Evolutionary conservation across 73 alveolate genomes (phyloP), one percentile per base, ranked within the genome.

Genomic region (Durusdinium trenchii): DNA sequence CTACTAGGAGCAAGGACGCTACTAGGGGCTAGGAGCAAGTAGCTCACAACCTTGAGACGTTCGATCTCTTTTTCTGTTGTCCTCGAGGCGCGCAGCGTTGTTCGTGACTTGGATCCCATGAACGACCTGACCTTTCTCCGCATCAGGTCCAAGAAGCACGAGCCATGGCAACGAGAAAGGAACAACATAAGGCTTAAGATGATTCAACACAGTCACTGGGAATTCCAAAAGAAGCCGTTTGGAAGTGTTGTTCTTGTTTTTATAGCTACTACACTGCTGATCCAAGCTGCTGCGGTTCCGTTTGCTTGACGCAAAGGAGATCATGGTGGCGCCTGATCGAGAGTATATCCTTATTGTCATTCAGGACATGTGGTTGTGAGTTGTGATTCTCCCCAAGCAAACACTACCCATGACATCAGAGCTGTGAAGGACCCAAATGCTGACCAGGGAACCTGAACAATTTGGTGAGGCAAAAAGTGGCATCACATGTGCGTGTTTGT

Each of bases 261-360:
- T n/a, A 26, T 67, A 26, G 36, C 45, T 64, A 12, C 38, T 32
- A 18, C 38, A 10, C 79, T 4, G 38, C 9, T 26, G 32, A 57
- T 30, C 48, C 42, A 26, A 35, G 42, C 38, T 40, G 30, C 81
- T 35, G 43, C 43, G 48, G 18, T 23, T 6, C 26, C 43, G 43
- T 23, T 69, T 69, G 1, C 69, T 3, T 18, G 89, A 78, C 3
- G 0, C 94, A 23, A 43, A 87, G 95, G 99, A 99, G 99, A 99
- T 99, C 82, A 95, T 99, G 99, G 99, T 99, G 69, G 99, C 99
- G 36, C 99, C 99, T 6, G 99, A 99, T 95, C 99, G 99, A 92
- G 99, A 99, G 83, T 99, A 99, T 64, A 99, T 99, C 99, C 99
- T 99, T 75, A 99, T 99, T 91, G 99, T 99, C 67, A 99, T 99